Evolutionary conservation across 495 filamentous ascomycete genomes (phyloP).

Genomic region (Penicillium verhagenii): DNA sequence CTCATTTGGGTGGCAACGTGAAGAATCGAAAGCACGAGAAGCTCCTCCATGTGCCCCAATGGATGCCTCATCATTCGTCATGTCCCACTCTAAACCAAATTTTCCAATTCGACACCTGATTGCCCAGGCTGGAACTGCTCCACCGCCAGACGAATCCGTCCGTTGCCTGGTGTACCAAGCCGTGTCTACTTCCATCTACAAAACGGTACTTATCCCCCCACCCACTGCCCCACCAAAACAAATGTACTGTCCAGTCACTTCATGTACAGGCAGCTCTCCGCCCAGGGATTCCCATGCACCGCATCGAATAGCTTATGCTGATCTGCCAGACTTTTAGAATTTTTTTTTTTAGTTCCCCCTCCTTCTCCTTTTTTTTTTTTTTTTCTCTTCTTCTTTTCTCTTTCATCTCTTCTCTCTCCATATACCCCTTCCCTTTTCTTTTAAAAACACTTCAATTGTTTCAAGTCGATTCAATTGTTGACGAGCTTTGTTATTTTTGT

Average conservation of each 20-base stretch:
- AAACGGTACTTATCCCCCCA: neutral
- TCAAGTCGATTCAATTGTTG: neutral
- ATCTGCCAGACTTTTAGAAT: slow-evolving; percentile 18
- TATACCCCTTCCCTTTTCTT: slow-evolving; percentile 3
- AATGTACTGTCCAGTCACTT: neutral
- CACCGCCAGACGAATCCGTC: slow-evolving; percentile 1
- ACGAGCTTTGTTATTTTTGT: neutral
- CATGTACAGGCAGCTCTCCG: slow-evolving; percentile 12
- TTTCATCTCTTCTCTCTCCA: slow-evolving; percentile 1
- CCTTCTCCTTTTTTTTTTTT: slow-evolving; percentile 11
- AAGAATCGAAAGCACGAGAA: neutral
- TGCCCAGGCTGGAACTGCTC: neutral
- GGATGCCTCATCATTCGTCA: neutral
- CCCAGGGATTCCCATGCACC: slow-evolving; percentile 6
- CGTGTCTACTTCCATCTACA: neutral
- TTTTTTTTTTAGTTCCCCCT: slow-evolving; percentile 16
- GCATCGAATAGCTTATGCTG: slow-evolving; percentile 17
- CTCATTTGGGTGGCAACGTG: neutral
- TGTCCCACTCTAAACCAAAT: neutral
- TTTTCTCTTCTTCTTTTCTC: slow-evolving; percentile 6
- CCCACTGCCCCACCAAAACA: neutral
- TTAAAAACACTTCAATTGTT: neutral
- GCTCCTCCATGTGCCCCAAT: neutral
- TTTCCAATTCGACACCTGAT: slow-evolving; percentile 1
- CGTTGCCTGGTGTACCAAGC: slow-evolving; percentile 2